Evolutionary conservation across 306 rosid species (phyloP), one percentile per base, ranked within the genome.

Genomic region (Prunus kanzakura): DNA sequence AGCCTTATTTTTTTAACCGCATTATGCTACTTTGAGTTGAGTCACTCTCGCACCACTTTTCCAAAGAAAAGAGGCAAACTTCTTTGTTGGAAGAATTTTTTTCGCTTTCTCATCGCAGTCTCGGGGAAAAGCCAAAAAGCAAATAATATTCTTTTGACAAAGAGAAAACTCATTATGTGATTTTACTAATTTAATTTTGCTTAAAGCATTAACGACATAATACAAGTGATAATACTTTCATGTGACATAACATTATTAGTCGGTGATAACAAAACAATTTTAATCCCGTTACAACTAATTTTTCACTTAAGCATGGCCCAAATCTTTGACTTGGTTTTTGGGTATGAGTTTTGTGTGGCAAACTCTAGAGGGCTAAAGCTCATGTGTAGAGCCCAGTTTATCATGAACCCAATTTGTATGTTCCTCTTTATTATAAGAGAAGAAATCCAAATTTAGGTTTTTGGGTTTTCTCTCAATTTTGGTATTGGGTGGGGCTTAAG

Each of bases 181-280:
- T 47, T 29, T 22, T 35, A 16, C 14, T 32, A 32, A 11, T 64
- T 11, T 4, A 15, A 22, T 46, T 35, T 38, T 47, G 16, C 14
- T 10, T 47, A 10, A 47, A 47, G 8, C 0, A 38, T 38, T 38
- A 38, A 38, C 2, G 0, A 0, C 0, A 38, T 38, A 0, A 38
- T 2, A 38, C 2, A 1, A 0, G 4, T 0, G 2, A 6, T 0
- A 38, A 6, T 0, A 6, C 43, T 38, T 38, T 0, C 0, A 38
- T 1, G 0, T 1, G 8, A 1, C 0, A 35, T 35, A 38, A 7
- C 0, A 38, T 38, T 6, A 38, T 38, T 38, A 6, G 0, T 38
- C 0, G 0, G 8, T 0, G 0, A 35, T 5, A 35, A 35, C 38
- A 35, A 35, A 5, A 35, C 0, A n/a, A n/a, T n/a, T n/a, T n/a